Evolutionary conservation across 805 yeast species (phyloP).

Genomic region (Citeromyces nyonsensis): DNA sequence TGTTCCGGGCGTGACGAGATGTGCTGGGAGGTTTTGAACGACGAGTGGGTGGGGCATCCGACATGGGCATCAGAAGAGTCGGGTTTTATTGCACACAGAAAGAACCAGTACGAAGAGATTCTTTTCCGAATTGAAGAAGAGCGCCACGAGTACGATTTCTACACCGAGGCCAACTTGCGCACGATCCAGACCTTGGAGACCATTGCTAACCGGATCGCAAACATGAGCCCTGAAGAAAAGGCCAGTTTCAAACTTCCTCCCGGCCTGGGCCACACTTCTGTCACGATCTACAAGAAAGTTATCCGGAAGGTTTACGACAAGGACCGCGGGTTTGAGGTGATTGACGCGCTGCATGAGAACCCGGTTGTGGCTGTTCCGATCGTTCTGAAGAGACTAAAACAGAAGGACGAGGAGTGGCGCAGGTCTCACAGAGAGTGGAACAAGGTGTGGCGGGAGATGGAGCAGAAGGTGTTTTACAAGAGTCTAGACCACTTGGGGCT

Average conservation of each 20-base stretch:
- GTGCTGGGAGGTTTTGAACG: constrained; percentile 98
- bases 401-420: constrained; percentile 98
- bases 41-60: constrained; percentile 99
- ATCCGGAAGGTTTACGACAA: constrained; percentile 85
- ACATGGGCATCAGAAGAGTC: constrained; percentile 99
- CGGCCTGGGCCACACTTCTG: constrained; percentile 85
- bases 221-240: constrained; percentile 85
- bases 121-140: constrained; percentile 93
- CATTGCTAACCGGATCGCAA: constrained; percentile 83
- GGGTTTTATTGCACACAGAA: constrained; percentile 97
- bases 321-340: constrained; percentile 91
- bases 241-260: constrained; percentile 76
- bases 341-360: constrained; percentile 87
- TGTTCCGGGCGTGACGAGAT: constrained; percentile 97
- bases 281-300: constrained; percentile 86
- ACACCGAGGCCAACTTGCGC: constrained; percentile 87
- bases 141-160: constrained; percentile 91
- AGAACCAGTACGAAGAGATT: constrained; percentile 95
- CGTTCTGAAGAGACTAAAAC: constrained; percentile 82
- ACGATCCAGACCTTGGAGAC: constrained; percentile 94
- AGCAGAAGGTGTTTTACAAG: constrained; percentile 86
- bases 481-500: constrained; percentile 91
- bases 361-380: constrained; percentile 94
- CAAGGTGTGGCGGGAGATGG: constrained; percentile 97
- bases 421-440: constrained; percentile 98